Percentiles rank a stretch among this genome's conserved stretches.
These are phyloP conservation scores for Mycena metata DNA, from an alignment of 768 basidiomycete species.

Conservation along the genomic window DNA sequence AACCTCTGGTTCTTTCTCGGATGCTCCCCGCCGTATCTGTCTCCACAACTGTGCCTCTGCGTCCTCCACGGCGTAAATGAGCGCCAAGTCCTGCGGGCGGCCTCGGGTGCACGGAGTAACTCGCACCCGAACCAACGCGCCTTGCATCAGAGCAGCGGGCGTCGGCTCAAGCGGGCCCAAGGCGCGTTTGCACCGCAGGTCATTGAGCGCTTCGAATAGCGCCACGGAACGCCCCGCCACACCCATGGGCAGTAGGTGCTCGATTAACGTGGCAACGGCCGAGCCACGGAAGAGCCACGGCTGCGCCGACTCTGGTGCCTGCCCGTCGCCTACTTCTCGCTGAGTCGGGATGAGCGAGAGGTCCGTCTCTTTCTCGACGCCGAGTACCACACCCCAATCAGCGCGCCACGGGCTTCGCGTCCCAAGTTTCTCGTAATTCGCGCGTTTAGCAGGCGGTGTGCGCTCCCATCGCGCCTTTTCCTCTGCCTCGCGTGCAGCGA, in stretches of 20 bases:
- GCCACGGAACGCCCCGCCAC: constrained; percentile 52
- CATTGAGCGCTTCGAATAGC: constrained; percentile 70
- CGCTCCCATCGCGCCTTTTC: constrained; percentile 78
- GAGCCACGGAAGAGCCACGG: constrained; percentile 83
- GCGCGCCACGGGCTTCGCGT: constrained; percentile 80
- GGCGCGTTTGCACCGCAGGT: constrained; percentile 67
- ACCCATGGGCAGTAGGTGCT: constrained; percentile 50
- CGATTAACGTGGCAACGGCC: constrained; percentile 61
- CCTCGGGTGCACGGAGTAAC: constrained; percentile 77
- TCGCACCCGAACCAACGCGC: constrained; percentile 78
- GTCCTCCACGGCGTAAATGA: constrained; percentile 75
- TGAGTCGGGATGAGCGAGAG: constrained; percentile 67
- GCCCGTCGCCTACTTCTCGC: constrained; percentile 54
- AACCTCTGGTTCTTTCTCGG: constrained; percentile 49
- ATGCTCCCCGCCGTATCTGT: constrained; percentile 43
- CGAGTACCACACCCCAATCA: constrained; percentile 83
- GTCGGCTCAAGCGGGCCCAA: constrained; percentile 54
- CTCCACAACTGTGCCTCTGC: constrained; percentile 66
- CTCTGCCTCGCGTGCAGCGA: constrained; percentile 60
- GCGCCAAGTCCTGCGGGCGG: constrained; percentile 78
- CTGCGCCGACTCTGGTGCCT: constrained; percentile 38
- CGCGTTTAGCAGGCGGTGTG: constrained; percentile 90
- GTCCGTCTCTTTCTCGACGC: constrained; percentile 49
- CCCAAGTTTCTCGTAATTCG: constrained; percentile 75
- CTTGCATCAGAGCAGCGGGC: constrained; percentile 60